Evolutionary conservation across 2,329 filamentous ascomycete species (phyloP), one percentile per base, ranked within the genome.

Genomic region (Colletotrichum musicola): DNA sequence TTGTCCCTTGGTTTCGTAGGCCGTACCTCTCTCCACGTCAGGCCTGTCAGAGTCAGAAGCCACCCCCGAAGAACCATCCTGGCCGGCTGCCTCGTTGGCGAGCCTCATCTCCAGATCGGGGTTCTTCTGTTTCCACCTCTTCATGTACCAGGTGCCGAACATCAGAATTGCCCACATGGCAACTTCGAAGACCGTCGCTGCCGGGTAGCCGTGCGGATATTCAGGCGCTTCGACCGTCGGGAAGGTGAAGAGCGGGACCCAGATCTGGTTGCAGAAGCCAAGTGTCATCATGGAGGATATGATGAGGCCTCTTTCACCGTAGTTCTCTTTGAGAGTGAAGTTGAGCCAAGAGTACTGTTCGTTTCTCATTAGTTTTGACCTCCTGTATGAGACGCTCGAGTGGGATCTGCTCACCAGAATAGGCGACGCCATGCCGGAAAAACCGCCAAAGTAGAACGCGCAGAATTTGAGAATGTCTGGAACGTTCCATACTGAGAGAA

Each of bases 271-370:
- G 50, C 71, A 73, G 67, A 72, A 76, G n/a, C 78, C 78, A 18
- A 81, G 64, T 0, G 78, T 80, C 74, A 75, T 79, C 79, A 75
- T 80, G 27, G 61, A 79, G 50, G 73, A 76, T 27, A 78, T 77
- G 55, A 77, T 74, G 14, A 78, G 69, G 0, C 76, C 76, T 10
- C 77, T 72, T 62, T 78, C 76, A 16, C 76, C 76, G 22, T 77
- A 75, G 54, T 77, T 77, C 40, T 75, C 75, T 22, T 75, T 75
- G 6, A 77, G 74, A 6, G 75, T 77, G 6, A 71, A 73, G 63
- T 78, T 78, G 40, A 77, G 69, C 76, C 75, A 78, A 4, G 77
- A 77, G 69, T 78, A 78, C 67, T 65, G 2, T 13, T 6, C 0
- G 4, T 7, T 22, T 0, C 2, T 38, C 7, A 13, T 20, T 10